A percentile compares a stretch with the other conserved stretches of the same genome.
Evolutionary conservation across 352 stramenopile species (phyloP).

Genomic region (Globisporangium orthogonon): DNA sequence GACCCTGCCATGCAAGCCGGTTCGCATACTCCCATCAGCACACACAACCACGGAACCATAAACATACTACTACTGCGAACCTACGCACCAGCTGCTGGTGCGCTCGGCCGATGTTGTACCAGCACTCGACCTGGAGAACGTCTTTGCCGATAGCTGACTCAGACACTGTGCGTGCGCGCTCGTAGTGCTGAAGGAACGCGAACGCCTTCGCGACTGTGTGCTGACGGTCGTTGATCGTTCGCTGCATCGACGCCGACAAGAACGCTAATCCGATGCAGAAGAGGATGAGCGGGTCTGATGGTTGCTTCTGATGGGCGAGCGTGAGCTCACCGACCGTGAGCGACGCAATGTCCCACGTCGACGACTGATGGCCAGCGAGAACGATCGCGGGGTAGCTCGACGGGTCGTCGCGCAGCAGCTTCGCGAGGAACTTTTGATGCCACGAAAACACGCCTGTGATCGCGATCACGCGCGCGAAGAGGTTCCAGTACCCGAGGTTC

Average conservation of each 20-base stretch:
- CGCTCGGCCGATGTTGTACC: slow-evolving; percentile 84
- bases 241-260: slow-evolving; percentile 79
- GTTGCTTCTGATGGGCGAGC: slow-evolving; percentile 72
- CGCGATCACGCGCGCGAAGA: slow-evolving; percentile 79
- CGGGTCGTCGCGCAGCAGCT: slow-evolving; percentile 68
- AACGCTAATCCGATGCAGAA: slow-evolving; percentile 85
- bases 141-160: slow-evolving; percentile 54
- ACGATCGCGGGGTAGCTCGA: slow-evolving; percentile 77
- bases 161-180: slow-evolving; percentile 39
- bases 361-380: slow-evolving; percentile 77
- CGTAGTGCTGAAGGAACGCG: slow-evolving; percentile 80
- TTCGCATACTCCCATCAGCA: background rate
- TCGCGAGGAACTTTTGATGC: slow-evolving; percentile 85
- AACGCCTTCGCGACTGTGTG: slow-evolving; percentile 84
- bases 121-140: slow-evolving; percentile 64
- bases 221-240: slow-evolving; percentile 81
- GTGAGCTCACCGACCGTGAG: slow-evolving; percentile 82
- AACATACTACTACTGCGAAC: background rate
- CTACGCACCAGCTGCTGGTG: slow-evolving; percentile 77
- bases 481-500: slow-evolving; percentile 81
- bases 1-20: slow-evolving; percentile 27
- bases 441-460: slow-evolving; percentile 83
- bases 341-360: slow-evolving; percentile 80
- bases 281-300: slow-evolving; percentile 63
- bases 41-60: background rate